Base-by-base conservation (phyloP, 352 stramenopile genomes). In the Phytophthora quininea region DNA sequence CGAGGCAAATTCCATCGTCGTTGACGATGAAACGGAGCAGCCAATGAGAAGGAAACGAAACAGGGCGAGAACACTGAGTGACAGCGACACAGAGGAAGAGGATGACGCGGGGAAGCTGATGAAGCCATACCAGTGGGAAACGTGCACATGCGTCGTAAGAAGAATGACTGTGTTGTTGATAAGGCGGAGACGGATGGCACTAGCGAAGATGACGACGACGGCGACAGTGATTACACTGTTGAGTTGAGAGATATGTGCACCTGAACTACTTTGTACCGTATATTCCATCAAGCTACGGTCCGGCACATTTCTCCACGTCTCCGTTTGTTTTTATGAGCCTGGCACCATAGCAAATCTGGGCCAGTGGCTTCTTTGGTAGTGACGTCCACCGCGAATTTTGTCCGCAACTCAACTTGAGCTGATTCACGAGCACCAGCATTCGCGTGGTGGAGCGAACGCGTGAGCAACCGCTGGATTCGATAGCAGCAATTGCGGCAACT, bases 401-500 rank as follows among this genome's bases (percentile, higher is more conserved):
- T 38, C 58, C 62, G 55, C 4, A 79, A 49, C 14, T 40, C 32
- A 7, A 42, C 58, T 15, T 49, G 27, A 29, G 71, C 71, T 33
- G 71, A 76, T 19, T 68, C 42, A 31, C 67, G 62, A 37, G 71
- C 71, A 8, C 64, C 33, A 27, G 43, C 47, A 49, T 79, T 76
- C 1, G 42, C 42, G 32, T 76, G 67, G 24, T 71, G 60, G 12
- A 69, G 53, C 5, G 64, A 77, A 32, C 53, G 67, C 31, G 58
- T 62, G 24, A 78, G 15, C 4, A 91, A 66, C 9, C 82, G 72
- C 57, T 92, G 84, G 47, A 90, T 74, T 24, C 74, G 73, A 45
- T 92, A 92, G 62, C 84, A 92, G 62, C 84, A 92, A 38, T 71
- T 88, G 31, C 82, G 76, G 50, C 82, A 91, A 38, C 79, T 64